Percentiles rank a stretch among this genome's conserved stretches.
Evolutionary conservation across 2,329 filamentous ascomycete species (phyloP).

Genomic region (Colletotrichum tofieldiae): DNA sequence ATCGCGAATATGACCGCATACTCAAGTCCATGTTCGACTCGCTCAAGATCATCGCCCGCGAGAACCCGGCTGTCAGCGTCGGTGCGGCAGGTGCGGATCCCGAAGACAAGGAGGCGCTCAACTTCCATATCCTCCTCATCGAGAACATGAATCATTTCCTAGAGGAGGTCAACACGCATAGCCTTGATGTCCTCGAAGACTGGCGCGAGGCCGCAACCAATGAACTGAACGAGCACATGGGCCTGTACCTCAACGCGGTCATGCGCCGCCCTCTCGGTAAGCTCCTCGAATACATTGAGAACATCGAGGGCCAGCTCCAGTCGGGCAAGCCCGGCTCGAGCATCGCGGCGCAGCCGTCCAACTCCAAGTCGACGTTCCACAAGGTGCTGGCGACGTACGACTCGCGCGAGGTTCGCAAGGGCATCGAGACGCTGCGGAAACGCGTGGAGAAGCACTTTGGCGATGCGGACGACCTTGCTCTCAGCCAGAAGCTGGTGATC

Average conservation of each 20-base stretch:
- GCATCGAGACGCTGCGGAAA: slow-evolving; percentile 91
- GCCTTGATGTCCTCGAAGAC: slow-evolving; percentile 82
- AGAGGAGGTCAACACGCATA: slow-evolving; percentile 86
- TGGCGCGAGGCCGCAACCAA: slow-evolving; percentile 85
- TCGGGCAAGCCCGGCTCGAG: slow-evolving; percentile 71
- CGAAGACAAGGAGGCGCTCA: slow-evolving; percentile 96
- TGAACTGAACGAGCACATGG: slow-evolving; percentile 90
- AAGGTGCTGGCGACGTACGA: slow-evolving; percentile 88
- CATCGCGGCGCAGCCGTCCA: slow-evolving; percentile 86
- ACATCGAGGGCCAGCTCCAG: slow-evolving; percentile 81
- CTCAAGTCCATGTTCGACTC: slow-evolving; percentile 98
- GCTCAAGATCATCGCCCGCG: slow-evolving; percentile 90
- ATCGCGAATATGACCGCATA: slow-evolving; percentile 89
- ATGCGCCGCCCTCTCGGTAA: slow-evolving; percentile 92
- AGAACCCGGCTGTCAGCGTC: slow-evolving; percentile 70
- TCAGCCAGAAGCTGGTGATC: slow-evolving; percentile 72
- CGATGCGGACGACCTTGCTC: slow-evolving; percentile 82
- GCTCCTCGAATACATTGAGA: slow-evolving; percentile 91
- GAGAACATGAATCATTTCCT: slow-evolving; percentile 99
- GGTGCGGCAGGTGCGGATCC: slow-evolving; percentile 65
- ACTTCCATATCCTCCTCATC: slow-evolving; percentile 97
- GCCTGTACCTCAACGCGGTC: slow-evolving; percentile 87
- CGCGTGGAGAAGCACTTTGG: slow-evolving; percentile 98
- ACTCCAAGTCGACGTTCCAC: slow-evolving; percentile 86
- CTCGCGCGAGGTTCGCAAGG: slow-evolving; percentile 86